These are phyloP conservation scores for Darksidea phi DNA, from an alignment of 495 filamentous ascomycete genomes.

Conservation along the genomic window DNA sequence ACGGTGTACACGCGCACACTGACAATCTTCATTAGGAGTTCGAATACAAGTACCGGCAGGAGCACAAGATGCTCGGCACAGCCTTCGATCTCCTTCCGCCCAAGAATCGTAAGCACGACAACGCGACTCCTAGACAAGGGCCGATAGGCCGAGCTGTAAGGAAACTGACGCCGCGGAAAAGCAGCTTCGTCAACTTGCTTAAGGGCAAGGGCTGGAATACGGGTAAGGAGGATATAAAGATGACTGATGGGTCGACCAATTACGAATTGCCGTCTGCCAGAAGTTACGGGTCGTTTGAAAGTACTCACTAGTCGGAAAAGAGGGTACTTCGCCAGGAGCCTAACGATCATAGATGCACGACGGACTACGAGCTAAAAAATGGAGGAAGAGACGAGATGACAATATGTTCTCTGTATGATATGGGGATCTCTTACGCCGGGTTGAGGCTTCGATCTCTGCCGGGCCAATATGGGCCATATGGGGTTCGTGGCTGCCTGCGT, in stretches of 20 bases:
- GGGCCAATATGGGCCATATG: no score
- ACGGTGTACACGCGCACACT: not conserved
- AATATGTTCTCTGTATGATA: no score
- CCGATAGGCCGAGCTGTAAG: conserved; percentile 21
- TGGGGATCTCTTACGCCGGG: no score
- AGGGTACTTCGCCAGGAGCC: no score
- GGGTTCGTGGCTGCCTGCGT: no score
- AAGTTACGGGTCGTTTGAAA: not conserved
- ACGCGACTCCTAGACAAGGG: conserved; percentile 14
- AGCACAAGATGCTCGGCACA: conserved; percentile 12
- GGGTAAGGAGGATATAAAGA: not conserved
- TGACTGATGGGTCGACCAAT: not conserved
- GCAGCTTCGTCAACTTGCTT: conserved; percentile 27
- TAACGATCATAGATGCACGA: no score
- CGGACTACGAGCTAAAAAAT: no score
- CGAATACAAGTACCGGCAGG: conserved; percentile 30
- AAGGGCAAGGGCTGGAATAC: conserved; percentile 31
- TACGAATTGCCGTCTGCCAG: not conserved
- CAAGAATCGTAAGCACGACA: conserved; percentile 11
- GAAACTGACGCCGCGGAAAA: conserved; percentile 30
- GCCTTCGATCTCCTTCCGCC: not conserved
- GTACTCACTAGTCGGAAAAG: no score
- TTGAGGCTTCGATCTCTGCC: no score
- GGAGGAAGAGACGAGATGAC: no score
- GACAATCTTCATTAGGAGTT: conserved; percentile 15